Conservation (phyloP, 257 asterid species). For the Cinchona pubescens region DNA sequence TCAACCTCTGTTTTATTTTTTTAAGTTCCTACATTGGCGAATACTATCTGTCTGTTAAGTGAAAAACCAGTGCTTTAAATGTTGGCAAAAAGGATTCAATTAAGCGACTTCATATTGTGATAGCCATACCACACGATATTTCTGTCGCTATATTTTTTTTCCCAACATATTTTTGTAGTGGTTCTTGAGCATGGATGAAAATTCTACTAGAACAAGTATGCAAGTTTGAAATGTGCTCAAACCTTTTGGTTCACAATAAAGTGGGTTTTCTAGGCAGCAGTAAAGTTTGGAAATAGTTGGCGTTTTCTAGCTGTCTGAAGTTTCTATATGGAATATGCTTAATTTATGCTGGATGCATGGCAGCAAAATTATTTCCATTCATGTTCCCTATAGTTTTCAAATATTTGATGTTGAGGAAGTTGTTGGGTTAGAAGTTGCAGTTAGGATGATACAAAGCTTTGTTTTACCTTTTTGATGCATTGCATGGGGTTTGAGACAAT, state of each 20-base stretch:
- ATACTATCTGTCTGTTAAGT: background rate
- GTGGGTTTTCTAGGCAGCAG: background rate
- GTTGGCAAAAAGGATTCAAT: background rate
- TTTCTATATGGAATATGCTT: background rate
- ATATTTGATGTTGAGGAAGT: conserved; percentile 1
- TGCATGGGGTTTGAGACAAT: background rate
- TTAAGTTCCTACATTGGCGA: background rate
- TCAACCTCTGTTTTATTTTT: background rate
- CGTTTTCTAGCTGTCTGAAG: background rate
- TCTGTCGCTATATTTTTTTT: background rate
- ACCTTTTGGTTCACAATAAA: background rate
- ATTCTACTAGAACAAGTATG: background rate
- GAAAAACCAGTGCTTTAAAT: background rate
- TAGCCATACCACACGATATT: background rate
- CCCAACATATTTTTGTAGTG: background rate
- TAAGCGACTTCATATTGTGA: background rate
- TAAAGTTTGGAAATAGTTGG: background rate
- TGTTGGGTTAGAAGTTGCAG: background rate
- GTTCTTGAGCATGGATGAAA: background rate
- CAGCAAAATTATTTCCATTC: background rate
- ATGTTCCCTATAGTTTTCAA: background rate
- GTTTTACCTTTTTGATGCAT: background rate
- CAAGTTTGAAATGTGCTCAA: background rate
- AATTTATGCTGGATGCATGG: background rate
- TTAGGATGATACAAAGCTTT: background rate